Evolutionary conservation across 371 early-diverging fungal genomes (phyloP), one percentile per base, ranked within the genome.

Genomic region (Phascolomyces articulosus): DNA sequence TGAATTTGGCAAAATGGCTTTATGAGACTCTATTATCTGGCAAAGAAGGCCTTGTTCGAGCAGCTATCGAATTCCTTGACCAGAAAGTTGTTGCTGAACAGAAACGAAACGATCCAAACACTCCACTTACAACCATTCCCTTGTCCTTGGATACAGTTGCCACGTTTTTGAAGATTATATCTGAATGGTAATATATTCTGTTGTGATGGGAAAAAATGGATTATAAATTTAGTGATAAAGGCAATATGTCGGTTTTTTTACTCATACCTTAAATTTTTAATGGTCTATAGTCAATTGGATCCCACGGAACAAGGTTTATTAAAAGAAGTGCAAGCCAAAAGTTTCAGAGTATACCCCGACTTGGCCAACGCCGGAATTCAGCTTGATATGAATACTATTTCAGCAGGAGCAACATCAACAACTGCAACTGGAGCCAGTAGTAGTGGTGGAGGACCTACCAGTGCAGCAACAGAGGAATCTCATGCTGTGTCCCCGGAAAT

Each of bases 1-100:
- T 96, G 2, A 94, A 65, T 29, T 71, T 96, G 3, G 96, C 94
- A 64, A 94, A 92, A 69, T 96, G 95, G 95, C 78, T 96, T 16
- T 87, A 82, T 62, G 95, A 93, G 41, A 87, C 88, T 55, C 83
- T 93, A 4, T 65, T 64, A 0, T 81, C 88, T 13, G 85, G 87
- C 44, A 89, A 90, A 9, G 90, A 90, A 55, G 62, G 72, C 16
- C 95, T 96, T 75, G 68, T 89, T 44, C 79, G 83, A 23, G 88
- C 90, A 1, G 90, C 90, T 61, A 69, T 96, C 60, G 93, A 93
- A 16, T 94, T 92, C 67, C 68, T 96, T 44, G 77, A 78, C 31
- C 88, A 88, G 44, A 92, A 93, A 67, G 78, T 92, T 1, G 72
- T 80, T 7, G 70, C 80, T 31, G 65, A 65, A 55, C 60, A 77